Base-by-base conservation (phyloP, 169 alveolate species). In the Plasmodium gallinaceum region DNA sequence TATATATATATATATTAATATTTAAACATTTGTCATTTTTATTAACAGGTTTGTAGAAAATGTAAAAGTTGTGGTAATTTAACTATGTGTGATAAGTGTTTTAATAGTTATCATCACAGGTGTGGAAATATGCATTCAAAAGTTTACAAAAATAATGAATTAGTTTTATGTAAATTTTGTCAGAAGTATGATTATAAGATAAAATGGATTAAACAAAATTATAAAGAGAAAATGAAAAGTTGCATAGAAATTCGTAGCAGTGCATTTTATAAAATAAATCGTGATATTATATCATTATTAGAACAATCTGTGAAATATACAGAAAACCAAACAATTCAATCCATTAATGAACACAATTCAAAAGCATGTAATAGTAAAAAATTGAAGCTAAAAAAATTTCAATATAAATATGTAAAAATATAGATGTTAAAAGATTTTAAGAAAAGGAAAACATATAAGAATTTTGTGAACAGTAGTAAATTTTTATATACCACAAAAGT, bases 11-110 rank as follows among this genome's bases (percentile, higher is more conserved):
- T 32, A 12, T 39, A 5, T 5, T 10, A 32, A 5, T 12, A 32
- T 39, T 2, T n/a, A 12, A 22, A 43, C n/a, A 45, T 46, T 46
- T 46, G 0, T 16, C 22, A 0, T 16, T n/a, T 37, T 6, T 46
- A 9, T 12, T 12, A 12, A 18, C n/a, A 71, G 76, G 88, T 76
- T 9, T 76, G 88, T 22, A 62, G 88, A 42, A 76, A 76, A 48
- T 76, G 88, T 61, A 76, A 57, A 46, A 64, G 76, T 37, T 76
- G 88, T n/a, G 88, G 88, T 18, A 76, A 76, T 62, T 48, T 76
- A 7, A 76, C 88, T 7, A 76, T 64, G 74, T 76, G 88, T 20
- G 88, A 76, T 26, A 76, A 76, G 18, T 76, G 88, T 24, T 76
- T 76, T 42, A 62, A 76, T 39, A 76, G 88, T 42, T 76, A 76